Evolutionary conservation across 129 eudicot species (phyloP), one percentile per base, ranked within the genome.

Genomic region (Apium graveolens): DNA sequence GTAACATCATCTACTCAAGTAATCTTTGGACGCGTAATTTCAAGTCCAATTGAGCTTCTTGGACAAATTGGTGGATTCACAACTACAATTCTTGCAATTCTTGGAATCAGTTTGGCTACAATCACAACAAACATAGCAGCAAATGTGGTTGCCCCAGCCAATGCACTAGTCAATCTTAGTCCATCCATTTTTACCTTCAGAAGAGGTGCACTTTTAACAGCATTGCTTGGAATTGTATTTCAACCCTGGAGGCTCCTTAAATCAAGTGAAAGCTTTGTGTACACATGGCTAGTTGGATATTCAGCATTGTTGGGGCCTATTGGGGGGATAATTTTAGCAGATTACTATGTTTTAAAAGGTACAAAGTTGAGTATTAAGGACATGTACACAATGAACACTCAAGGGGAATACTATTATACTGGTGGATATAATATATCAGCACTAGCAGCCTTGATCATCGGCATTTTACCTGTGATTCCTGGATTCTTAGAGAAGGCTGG

Each of bases 281-380:
- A 95, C 86, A 95, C 98, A 8, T 95, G 97, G 98, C 84, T 95
- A 18, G 97, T 95, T 1, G 98, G 98, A 12, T 91, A 95, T 75
- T 87, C 97, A 0, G 98, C 97, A 6, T 79, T 95, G 43, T 35
- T 95, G 87, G 98, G 98, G 10, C 97, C 98, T 4, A 91, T 95
- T 3, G 86, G 91, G 5, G 97, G 96, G 41, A 87, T 95, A 14
- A 77, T 91, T 17, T 78, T 95, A 69, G 94, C 84, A 0, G 98
- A 95, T 85, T 95, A 95, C 65, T 95, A 95, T 83, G 78, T 95
- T 11, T 38, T 90, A 16, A 84, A 83, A 77, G n/a, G 80, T 7
- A 73, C 83, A 48, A 81, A 83, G 73, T 83, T 94, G 75, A 82
- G 76, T 29, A 51, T 91, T 0, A 85, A 84, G 31, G 93, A 90